Conservation (phyloP, 1,284 basidiomycete genomes). For the Ceratobasidium sp. region DNA sequence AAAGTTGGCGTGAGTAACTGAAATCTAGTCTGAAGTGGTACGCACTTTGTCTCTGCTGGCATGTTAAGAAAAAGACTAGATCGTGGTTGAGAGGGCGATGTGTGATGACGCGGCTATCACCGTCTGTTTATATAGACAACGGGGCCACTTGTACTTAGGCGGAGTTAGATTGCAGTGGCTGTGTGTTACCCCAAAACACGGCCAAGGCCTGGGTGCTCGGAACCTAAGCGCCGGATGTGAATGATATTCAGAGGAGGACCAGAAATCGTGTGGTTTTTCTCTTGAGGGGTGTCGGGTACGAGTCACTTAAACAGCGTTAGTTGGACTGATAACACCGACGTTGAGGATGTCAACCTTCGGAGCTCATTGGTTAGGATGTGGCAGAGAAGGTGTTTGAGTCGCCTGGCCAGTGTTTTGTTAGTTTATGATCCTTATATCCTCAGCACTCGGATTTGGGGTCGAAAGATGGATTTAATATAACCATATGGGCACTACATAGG, state of each 20-base stretch:
- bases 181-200: not conserved
- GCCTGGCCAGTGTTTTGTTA: not conserved
- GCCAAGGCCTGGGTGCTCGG: too few species aligned
- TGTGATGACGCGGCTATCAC: too few species aligned
- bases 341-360: constrained; percentile 33
- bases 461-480: not conserved
- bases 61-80: not conserved
- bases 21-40: too few species aligned
- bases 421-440: constrained; percentile 1
- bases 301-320: constrained; percentile 50
- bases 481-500: not conserved
- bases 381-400: constrained; percentile 1
- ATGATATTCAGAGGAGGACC: not conserved
- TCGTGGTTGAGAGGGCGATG: not conserved
- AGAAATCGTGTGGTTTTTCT: not conserved
- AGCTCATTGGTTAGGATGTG: constrained; percentile 20
- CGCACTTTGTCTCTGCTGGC: not conserved
- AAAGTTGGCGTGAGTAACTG: too few species aligned
- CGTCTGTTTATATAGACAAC: too few species aligned
- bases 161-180: not conserved
- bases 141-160: too few species aligned
- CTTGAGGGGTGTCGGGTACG: constrained; percentile 19
- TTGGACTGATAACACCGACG: constrained; percentile 46
- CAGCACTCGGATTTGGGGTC: not conserved
- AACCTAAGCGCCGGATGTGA: too few species aligned